Evolutionary conservation across 2,329 filamentous ascomycete genomes (phyloP).

Genomic region (Coniochaeta hoffmannii): DNA sequence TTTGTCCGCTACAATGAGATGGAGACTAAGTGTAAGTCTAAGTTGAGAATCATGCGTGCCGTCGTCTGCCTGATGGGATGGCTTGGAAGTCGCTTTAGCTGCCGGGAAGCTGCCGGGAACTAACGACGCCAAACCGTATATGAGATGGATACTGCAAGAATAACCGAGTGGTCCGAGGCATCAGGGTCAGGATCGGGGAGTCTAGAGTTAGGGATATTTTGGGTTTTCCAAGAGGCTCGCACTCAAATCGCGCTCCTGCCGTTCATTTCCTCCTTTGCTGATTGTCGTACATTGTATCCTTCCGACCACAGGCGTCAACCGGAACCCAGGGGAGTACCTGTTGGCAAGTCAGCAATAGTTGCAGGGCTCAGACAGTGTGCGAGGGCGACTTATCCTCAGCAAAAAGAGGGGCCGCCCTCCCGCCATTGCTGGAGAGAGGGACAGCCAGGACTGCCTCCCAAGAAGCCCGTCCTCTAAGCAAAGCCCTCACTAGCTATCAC

Average conservation of each 20-base stretch:
- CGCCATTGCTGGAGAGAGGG: constrained; percentile 42
- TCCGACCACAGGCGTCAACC: no score
- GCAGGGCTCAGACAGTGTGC: background rate
- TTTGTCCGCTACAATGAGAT: no score
- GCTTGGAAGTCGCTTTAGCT: no score
- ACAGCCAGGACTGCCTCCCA: constrained; percentile 38
- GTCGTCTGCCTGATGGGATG: no score
- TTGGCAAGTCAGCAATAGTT: background rate
- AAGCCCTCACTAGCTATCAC: constrained; percentile 9
- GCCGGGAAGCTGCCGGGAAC: no score
- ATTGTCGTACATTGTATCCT: background rate
- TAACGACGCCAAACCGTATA: no score
- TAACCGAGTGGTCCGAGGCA: no score
- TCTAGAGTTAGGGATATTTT: background rate
- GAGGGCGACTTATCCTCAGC: constrained; percentile 40
- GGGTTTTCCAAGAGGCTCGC: background rate
- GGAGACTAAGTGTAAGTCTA: no score
- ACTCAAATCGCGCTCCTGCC: background rate
- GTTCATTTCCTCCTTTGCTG: background rate
- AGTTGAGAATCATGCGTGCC: no score
- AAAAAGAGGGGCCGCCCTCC: constrained; percentile 36
- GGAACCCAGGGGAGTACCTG: no score
- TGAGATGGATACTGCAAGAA: no score
- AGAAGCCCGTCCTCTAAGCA: constrained; percentile 28
- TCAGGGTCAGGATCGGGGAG: no score